Evolutionary conservation across 768 basidiomycete species (phyloP).

Genomic region (Hebeloma cylindrosporum): DNA sequence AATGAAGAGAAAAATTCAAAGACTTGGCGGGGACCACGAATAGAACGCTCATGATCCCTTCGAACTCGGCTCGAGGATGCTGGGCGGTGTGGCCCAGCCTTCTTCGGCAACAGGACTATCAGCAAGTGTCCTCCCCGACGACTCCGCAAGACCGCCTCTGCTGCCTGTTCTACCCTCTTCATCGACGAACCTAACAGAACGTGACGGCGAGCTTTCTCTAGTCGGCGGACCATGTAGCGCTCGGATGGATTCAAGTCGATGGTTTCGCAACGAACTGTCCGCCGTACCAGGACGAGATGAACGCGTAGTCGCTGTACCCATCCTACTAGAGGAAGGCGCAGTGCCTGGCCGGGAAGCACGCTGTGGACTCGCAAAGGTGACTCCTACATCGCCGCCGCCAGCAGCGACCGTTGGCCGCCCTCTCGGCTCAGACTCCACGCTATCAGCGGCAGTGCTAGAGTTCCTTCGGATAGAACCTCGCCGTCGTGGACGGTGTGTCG

Average conservation of each 20-base stretch:
- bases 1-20: too few relatives aligned
- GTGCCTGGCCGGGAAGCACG: constrained; percentile 10
- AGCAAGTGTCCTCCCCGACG: too few relatives aligned
- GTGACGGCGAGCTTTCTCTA: constrained; percentile 44
- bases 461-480: too few relatives aligned
- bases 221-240: constrained; percentile 30
- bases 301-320: constrained; percentile 1
- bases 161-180: constrained; percentile 5
- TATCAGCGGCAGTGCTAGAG: too few relatives aligned
- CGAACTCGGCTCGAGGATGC: too few relatives aligned
- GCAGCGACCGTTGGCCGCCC: not conserved
- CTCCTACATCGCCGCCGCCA: not conserved
- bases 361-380: not conserved
- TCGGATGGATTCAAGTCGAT: constrained; percentile 34
- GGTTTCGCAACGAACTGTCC: constrained; percentile 28
- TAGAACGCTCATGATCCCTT: too few relatives aligned
- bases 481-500: too few relatives aligned
- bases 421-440: not conserved
- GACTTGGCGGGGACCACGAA: too few relatives aligned
- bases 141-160: too few relatives aligned
- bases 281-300: constrained; percentile 24
- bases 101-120: not conserved
- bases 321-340: constrained; percentile 6
- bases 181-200: constrained; percentile 43
- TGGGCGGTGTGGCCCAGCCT: too few relatives aligned